Evolutionary conservation across 495 filamentous ascomycete species (phyloP), one percentile per base, ranked within the genome.

Genomic region (Filosporella fistucella): DNA sequence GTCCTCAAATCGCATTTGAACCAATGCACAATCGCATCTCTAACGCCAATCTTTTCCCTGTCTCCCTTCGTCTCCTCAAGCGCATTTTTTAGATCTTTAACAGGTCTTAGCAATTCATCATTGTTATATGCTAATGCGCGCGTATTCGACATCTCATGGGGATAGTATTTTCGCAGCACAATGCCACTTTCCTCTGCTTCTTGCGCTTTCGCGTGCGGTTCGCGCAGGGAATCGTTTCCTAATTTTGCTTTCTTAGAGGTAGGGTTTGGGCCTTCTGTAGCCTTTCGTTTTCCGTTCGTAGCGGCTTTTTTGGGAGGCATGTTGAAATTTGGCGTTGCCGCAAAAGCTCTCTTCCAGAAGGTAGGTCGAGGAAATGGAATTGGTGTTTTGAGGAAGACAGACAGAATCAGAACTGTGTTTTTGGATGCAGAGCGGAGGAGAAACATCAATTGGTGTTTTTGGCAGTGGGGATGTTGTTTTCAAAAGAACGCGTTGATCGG

Each of bases 1-100:
- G 76, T 70, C 5, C 91, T 72, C 38, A 96, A 64, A 62, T 95
- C 90, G 46, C 78, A 80, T 63, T 94, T 93, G 68, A 91, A 95
- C 91, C 91, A 95, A 66, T 95, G 87, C 5, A 96, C 78, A 0
- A 96, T 88, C 0, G 83, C 81, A 22, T 77, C 69, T 26, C 75
- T 75, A 2, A 76, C 65, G 8, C 60, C 46, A 2, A 82, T 68
- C 0, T 64, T 57, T 21, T 63, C 52, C 0, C 80, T 68, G n/a
- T 52, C 52, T 1, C 63, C 46, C 0, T 63, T 56, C 1, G 81
- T 85, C 7, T 78, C 75, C 21, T 64, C 52, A 13, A 81, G 71
- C 0, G 81, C 77, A 3, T 64, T 60, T 26, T 77, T 58, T 16
- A 89, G 69, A 0, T 66, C 52, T 54, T 86, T 77, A 11, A 93